These are phyloP conservation scores for Ilex paraguariensis DNA, from an alignment of 305 asterid genomes.

Conservation along the genomic window DNA sequence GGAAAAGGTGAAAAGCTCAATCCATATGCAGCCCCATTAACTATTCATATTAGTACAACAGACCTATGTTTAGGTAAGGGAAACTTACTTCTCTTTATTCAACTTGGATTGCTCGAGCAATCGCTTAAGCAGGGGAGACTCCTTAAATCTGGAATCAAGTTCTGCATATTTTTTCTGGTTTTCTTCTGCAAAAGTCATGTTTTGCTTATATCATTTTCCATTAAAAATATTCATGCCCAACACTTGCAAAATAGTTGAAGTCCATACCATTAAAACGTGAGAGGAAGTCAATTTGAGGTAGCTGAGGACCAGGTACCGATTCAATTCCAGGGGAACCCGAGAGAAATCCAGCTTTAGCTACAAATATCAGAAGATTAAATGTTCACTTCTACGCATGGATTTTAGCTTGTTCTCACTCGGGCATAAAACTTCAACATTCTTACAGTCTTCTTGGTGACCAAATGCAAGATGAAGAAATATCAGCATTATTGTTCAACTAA, in stretches of 20 bases:
- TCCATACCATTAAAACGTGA: slow-evolving; percentile 62
- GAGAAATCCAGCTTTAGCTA: slow-evolving; percentile 87
- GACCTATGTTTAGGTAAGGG: slow-evolving; percentile 12
- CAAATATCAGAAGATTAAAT: slow-evolving; percentile 28
- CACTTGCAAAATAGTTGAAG: background rate
- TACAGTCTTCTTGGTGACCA: too few relatives aligned
- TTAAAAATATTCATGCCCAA: background rate
- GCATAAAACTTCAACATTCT: too few relatives aligned
- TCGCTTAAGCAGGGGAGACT: background rate
- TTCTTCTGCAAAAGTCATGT: slow-evolving; percentile 44
- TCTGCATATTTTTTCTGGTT: slow-evolving; percentile 27
- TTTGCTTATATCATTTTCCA: slow-evolving; percentile 2
- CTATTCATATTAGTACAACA: background rate
- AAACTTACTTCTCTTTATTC: slow-evolving; percentile 57
- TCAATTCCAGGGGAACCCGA: slow-evolving; percentile 77
- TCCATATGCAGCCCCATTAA: too few relatives aligned
- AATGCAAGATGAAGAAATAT: too few relatives aligned
- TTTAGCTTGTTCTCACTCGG: too few relatives aligned
- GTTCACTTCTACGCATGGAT: slow-evolving; percentile 12
- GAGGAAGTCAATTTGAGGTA: slow-evolving; percentile 74
- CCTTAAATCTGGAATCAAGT: background rate
- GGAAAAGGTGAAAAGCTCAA: background rate
- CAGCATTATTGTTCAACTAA: too few relatives aligned
- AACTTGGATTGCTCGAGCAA: background rate
- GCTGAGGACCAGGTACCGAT: slow-evolving; percentile 89